Evolutionary conservation across 352 stramenopile species (phyloP).

Genomic region (Phytophthora capsici): DNA sequence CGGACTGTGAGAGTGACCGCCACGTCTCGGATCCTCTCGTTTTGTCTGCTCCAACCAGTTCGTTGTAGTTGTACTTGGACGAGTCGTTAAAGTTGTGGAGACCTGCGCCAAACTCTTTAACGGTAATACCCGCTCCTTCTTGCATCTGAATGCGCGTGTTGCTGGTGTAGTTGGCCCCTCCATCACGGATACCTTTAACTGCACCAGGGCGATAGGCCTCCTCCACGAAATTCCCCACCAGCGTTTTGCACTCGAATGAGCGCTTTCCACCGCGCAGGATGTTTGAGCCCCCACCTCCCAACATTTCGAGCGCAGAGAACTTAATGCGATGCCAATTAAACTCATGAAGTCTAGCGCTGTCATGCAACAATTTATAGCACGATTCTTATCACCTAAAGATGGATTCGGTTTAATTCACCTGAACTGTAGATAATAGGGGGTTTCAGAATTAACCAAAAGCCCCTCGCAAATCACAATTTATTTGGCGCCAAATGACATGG

Average conservation of each 20-base stretch:
- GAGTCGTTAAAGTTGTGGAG: slow-evolving; percentile 54
- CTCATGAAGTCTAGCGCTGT: no score
- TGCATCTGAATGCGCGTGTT: slow-evolving; percentile 68
- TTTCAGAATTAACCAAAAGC: no score
- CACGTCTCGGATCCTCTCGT: slow-evolving; percentile 54
- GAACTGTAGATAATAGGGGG: no score
- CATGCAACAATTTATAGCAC: no score
- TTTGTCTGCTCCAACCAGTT: slow-evolving; percentile 73
- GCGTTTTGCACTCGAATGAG: slow-evolving; percentile 78
- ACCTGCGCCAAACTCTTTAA: slow-evolving; percentile 55
- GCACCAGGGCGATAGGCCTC: slow-evolving; percentile 71
- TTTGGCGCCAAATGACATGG: no score
- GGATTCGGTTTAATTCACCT: slow-evolving; percentile 5
- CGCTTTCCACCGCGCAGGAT: slow-evolving; percentile 83
- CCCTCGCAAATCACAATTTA: no score
- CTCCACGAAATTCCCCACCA: slow-evolving; percentile 86
- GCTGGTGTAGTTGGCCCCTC: slow-evolving; percentile 59
- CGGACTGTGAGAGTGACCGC: slow-evolving; percentile 65
- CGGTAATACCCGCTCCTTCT: slow-evolving; percentile 39
- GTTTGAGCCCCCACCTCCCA: slow-evolving; percentile 75
- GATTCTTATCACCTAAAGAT: slow-evolving; percentile 4
- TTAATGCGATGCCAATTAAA: no score
- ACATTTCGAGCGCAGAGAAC: slow-evolving; percentile 18
- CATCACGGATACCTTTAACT: slow-evolving; percentile 46
- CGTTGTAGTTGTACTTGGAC: slow-evolving; percentile 70